Percentiles rank a stretch among this genome's conserved stretches.
phyloP scores from a whole-genome alignment of 257 asterid genomes.

The Solanum boliviense region DNA sequence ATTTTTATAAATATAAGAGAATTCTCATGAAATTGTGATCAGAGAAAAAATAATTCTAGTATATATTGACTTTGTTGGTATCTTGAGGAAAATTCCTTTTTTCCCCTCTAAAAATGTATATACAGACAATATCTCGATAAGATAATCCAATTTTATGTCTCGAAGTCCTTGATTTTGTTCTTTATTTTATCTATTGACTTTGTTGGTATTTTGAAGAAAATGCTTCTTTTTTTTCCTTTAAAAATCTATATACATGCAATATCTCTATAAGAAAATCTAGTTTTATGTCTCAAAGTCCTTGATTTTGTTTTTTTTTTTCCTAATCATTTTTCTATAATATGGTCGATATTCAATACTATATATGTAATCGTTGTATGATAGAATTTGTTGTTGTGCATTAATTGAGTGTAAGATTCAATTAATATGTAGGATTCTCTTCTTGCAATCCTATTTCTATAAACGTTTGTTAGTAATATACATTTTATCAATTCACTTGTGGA shows the following conservation, averaged over 20 bases:
- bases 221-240: neutral
- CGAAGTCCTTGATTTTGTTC: neutral
- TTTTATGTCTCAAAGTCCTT: neutral
- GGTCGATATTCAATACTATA: neutral
- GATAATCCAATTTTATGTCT: neutral
- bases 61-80: neutral
- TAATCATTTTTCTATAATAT: neutral
- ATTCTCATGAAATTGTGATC: neutral
- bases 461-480: neutral
- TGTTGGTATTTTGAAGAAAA: neutral
- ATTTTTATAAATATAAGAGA: neutral
- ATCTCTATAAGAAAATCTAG: neutral
- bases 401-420: neutral
- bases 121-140: neutral
- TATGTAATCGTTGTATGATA: neutral
- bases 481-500: neutral
- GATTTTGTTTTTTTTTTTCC: neutral
- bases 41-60: neutral
- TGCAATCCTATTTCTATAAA: neutral
- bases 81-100: neutral
- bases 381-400: neutral
- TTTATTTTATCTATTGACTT: neutral
- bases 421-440: neutral
- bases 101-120: neutral
- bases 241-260: neutral